These are phyloP conservation scores for Hirschioporus abietinus DNA, from an alignment of 768 basidiomycete species.

Conservation along the genomic window DNA sequence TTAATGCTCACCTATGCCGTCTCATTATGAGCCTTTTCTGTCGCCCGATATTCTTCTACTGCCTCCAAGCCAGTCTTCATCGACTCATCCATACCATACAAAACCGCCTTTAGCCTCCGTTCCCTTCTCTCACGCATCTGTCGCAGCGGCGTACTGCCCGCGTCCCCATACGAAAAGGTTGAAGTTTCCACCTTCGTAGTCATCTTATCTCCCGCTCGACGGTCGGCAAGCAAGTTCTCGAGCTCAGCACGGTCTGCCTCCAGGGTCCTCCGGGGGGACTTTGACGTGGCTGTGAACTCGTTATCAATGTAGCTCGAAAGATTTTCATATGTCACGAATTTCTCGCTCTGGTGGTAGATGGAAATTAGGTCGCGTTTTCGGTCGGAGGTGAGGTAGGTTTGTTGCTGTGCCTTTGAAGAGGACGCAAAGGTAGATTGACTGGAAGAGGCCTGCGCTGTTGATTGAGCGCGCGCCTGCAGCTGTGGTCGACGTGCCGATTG, in stretches of 20 bases:
- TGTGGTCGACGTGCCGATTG: not conserved
- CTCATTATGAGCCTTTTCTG: not conserved
- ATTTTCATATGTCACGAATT: constrained; percentile 67
- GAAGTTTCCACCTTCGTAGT: not conserved
- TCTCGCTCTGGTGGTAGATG: constrained; percentile 71
- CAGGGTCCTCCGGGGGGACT: not conserved
- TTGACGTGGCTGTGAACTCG: constrained; percentile 38
- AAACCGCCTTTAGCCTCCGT: not conserved
- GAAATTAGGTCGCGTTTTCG: constrained; percentile 68
- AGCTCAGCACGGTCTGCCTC: not conserved
- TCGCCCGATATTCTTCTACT: not conserved
- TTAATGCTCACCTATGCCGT: not conserved
- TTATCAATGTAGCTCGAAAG: constrained; percentile 59
- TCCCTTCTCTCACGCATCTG: not conserved
- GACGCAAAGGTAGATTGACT: not conserved
- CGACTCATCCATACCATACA: not conserved
- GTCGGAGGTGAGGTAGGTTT: constrained; percentile 37
- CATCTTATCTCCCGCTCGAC: not conserved
- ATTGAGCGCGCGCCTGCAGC: not conserved
- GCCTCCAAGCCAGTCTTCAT: constrained; percentile 1
- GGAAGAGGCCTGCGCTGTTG: not conserved
- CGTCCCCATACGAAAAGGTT: not conserved
- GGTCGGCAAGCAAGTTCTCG: not conserved
- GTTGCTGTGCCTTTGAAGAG: not conserved
- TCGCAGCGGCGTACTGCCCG: not conserved